Conservation (phyloP, 257 asterid species). For the Paulownia fortunei region DNA sequence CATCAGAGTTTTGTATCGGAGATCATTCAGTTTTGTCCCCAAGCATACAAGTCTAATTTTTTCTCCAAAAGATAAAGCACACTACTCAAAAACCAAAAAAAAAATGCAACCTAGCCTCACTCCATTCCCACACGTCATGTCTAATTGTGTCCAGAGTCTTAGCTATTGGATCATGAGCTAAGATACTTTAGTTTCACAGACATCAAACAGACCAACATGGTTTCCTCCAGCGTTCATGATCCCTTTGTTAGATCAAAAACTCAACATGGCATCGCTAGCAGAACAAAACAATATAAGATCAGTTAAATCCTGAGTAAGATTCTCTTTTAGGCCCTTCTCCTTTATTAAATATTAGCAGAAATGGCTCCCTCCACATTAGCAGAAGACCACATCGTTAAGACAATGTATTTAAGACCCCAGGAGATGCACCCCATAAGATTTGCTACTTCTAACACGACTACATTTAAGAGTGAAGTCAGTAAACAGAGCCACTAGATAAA, state of each 20-base stretch:
- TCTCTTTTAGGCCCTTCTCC: neutral
- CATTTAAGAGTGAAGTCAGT: neutral
- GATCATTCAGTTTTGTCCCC: neutral
- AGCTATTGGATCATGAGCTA: neutral
- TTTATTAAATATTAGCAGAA: neutral
- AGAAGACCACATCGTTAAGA: neutral
- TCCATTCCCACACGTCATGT: neutral
- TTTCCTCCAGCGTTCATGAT: neutral
- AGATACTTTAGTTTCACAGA: neutral
- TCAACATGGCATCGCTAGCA: neutral
- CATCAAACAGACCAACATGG: neutral
- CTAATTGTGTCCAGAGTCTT: neutral
- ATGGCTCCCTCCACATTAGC: neutral
- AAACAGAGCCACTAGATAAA: neutral
- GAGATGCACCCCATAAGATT: neutral
- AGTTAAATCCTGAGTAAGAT: neutral
- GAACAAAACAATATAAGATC: neutral
- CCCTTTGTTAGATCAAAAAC: neutral
- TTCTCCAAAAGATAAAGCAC: neutral
- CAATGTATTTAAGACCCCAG: neutral
- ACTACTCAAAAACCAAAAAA: neutral
- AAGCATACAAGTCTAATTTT: conserved; percentile 1
- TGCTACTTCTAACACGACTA: neutral
- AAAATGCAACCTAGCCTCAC: conserved; percentile 1
- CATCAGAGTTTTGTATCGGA: neutral